Base-by-base conservation (phyloP, 495 filamentous ascomycete genomes). In the Talaromyces liani region DNA sequence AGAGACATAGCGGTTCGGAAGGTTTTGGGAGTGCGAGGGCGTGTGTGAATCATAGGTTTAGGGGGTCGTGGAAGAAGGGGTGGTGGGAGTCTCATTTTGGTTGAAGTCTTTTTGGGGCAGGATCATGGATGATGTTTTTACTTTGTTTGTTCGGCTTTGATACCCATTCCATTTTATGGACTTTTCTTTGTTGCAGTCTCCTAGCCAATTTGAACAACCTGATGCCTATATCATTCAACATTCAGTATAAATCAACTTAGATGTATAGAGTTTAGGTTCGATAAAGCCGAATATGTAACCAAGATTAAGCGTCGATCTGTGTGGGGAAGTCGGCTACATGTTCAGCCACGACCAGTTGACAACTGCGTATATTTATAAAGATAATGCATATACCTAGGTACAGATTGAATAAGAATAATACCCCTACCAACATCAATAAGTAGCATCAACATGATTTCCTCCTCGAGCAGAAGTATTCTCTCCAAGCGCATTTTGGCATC, bases 11-110 rank as follows among this genome's bases (percentile, higher is more conserved):
- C 62, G 70, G 71, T 0, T 64, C 77, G 0, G 75, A 76, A 63
- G 51, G 58, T 1, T 75, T 77, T 62, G 22, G 54, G 0, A 75
- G 70, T 49, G 18, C 41, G 4, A 67, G 73, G 25, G 77, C 77
- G 2, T 81, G 78, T 64, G 61, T 80, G 0, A 78, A 80, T 64
- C 78, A 77, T 71, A 70, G 73, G 5, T 76, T 76, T 66, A 69
- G 68, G 29, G 65, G 73, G 22, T 71, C 69, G 7, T 79, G 77
- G 77, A 79, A 78, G 67, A 75, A 75, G 57, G 68, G 68, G 14
- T 77, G 73, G 77, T 72, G 71, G 69, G 65, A 75, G 55, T 67
- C 69, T 58, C 27, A 73, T 2, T 67, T 76, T 64, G 71, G 73
- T 10, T 72, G 60, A 63, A 18, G 0, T 5, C 16, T 18, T 31